Evolutionary conservation across 257 asterid species (phyloP).

Genomic region (Phtheirospermum japonicum): DNA sequence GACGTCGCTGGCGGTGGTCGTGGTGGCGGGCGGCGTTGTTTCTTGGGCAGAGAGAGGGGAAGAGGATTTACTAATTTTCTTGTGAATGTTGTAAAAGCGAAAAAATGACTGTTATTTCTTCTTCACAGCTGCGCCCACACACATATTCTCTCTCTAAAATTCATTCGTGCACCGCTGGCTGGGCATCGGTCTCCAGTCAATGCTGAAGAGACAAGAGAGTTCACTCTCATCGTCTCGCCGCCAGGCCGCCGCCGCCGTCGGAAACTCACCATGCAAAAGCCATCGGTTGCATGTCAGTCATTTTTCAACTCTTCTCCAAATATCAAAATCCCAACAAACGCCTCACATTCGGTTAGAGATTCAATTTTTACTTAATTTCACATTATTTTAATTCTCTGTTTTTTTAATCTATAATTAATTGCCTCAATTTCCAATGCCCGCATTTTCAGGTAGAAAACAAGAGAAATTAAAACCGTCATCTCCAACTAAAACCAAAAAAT

Average conservation of each 20-base stretch:
- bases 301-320: conserved; percentile 63
- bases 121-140: neutral
- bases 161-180: neutral
- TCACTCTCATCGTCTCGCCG: conserved; percentile 70
- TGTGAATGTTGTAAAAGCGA: conserved; percentile 25
- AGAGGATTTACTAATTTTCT: too few relatives aligned
- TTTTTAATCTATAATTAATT: too few relatives aligned
- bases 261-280: conserved; percentile 54
- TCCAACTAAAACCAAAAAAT: conserved; percentile 23
- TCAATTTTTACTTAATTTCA: neutral
- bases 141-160: conserved; percentile 20
- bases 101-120: conserved; percentile 19
- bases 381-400: too few relatives aligned
- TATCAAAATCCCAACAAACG: conserved; percentile 59
- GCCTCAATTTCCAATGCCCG: neutral
- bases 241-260: conserved; percentile 40
- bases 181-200: conserved; percentile 23
- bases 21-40: too few relatives aligned
- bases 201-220: conserved; percentile 80
- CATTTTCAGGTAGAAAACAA: conserved; percentile 54
- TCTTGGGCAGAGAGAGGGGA: too few relatives aligned
- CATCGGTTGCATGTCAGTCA: conserved; percentile 85
- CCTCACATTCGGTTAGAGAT: conserved; percentile 58
- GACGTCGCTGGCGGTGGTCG: too few relatives aligned
- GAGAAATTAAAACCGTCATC: conserved; percentile 33